Conservation (phyloP, 306 rosid species). For the Quillaja saponaria region DNA sequence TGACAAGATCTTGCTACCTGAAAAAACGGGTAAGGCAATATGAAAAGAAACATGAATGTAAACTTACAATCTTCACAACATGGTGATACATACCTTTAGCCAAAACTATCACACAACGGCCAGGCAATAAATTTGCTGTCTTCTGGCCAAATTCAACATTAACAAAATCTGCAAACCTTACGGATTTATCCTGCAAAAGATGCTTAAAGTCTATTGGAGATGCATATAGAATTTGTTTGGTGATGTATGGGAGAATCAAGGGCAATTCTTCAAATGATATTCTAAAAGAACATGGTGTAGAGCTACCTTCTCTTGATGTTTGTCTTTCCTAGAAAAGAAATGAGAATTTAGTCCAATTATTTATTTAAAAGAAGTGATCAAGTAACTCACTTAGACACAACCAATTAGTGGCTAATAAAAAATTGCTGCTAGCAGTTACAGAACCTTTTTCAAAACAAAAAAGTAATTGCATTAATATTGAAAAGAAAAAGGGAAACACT, state of each 20-base stretch:
- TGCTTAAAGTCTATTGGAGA: conserved; percentile 72
- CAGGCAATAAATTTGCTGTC: conserved; percentile 65
- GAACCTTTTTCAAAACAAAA: no score
- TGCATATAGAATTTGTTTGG: conserved; percentile 77
- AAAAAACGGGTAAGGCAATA: conserved; percentile 22
- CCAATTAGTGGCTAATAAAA: neutral
- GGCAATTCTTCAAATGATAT: conserved; percentile 96
- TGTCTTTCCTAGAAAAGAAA: conserved; percentile 74
- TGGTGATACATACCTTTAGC: conserved; percentile 53
- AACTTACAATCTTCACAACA: conserved; percentile 12
- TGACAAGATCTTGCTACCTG: conserved; percentile 42
- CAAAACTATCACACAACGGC: conserved; percentile 83
- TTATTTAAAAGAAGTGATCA: conserved; percentile 19
- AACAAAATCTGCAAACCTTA: conserved; percentile 78
- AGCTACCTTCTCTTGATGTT: conserved; percentile 78
- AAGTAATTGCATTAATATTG: no score
- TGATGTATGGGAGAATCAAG: conserved; percentile 70
- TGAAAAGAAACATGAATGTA: neutral
- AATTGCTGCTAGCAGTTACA: conserved; percentile 1
- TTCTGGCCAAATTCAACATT: conserved; percentile 68
- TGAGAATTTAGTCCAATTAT: conserved; percentile 8
- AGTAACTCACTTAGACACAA: neutral
- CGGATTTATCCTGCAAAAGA: conserved; percentile 72
- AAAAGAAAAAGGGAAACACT: no score
- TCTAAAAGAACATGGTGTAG: conserved; percentile 79